phyloP scores from a whole-genome alignment of 352 stramenopile species.

The Pythium chondricola region DNA sequence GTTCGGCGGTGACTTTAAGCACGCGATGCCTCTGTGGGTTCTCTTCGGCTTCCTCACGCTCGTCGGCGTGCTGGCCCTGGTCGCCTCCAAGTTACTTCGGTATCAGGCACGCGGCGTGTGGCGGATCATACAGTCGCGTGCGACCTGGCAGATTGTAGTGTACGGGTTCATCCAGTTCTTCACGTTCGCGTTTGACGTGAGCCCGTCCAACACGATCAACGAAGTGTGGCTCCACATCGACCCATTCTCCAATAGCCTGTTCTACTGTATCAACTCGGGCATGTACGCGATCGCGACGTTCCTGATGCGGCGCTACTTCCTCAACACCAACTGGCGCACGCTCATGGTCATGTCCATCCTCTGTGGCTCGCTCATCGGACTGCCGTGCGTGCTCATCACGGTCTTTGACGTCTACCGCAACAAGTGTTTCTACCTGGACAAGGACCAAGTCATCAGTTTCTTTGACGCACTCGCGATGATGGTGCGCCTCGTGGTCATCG shows the following conservation, averaged over 20 bases:
- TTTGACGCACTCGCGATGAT: constrained; percentile 67
- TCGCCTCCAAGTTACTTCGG: constrained; percentile 26
- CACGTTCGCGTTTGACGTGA: constrained; percentile 50
- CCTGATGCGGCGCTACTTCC: constrained; percentile 43
- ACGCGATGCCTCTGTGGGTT: constrained; percentile 30
- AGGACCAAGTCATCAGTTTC: constrained; percentile 45
- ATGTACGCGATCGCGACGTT: constrained; percentile 50
- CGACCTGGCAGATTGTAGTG: constrained; percentile 64
- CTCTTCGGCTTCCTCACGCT: constrained; percentile 32
- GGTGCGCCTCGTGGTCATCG: constrained; percentile 65
- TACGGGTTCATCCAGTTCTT: constrained; percentile 72
- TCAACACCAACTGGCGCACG: constrained; percentile 55
- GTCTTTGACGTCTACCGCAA: constrained; percentile 57
- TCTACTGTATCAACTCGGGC: constrained; percentile 42
- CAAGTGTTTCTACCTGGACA: constrained; percentile 58
- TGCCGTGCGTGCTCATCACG: constrained; percentile 35
- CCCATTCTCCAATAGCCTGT: constrained; percentile 53
- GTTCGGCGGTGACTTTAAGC: constrained; percentile 46
- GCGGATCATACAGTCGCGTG: constrained; percentile 49
- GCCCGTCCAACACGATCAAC: constrained; percentile 44
- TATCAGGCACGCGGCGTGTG: constrained; percentile 43
- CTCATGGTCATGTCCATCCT: constrained; percentile 51
- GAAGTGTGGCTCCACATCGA: constrained; percentile 58
- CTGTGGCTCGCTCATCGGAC: constrained; percentile 25
- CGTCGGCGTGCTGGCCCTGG: constrained; percentile 27